Evolutionary conservation across 148 eudicot genomes (phyloP).

Genomic region (Vaccinium darrowii): DNA sequence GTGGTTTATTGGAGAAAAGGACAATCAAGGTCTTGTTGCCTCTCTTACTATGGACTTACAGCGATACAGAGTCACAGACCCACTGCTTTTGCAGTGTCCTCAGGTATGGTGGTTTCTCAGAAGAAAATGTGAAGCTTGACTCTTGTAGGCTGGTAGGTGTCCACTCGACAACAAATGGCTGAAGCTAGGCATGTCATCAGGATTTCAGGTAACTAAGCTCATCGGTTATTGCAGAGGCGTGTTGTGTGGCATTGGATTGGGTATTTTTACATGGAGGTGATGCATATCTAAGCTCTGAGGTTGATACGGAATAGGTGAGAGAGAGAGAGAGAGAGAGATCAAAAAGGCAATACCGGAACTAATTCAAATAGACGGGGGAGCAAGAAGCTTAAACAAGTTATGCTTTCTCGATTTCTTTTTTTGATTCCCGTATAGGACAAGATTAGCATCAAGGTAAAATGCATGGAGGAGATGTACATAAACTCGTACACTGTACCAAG

Average conservation of each 20-base stretch:
- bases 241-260: not conserved
- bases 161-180: not conserved
- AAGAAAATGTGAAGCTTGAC: not conserved
- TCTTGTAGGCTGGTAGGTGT: not conserved
- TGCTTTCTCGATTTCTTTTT: not conserved
- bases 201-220: not conserved
- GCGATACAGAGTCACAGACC: not conserved
- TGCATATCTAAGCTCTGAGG: not conserved
- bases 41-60: not conserved
- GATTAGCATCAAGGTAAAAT: not conserved
- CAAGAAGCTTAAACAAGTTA: not conserved
- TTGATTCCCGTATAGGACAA: not conserved
- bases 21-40: slow-evolving; percentile 3
- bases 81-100: not conserved
- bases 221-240: not conserved
- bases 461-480: not conserved
- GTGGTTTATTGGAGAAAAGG: not conserved
- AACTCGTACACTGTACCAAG: not conserved
- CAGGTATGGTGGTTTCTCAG: not conserved
- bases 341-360: not conserved
- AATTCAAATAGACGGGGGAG: not conserved
- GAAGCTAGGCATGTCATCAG: not conserved
- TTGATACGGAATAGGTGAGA: not conserved
- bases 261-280: not conserved
- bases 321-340: not conserved